Evolutionary conservation across 2,329 filamentous ascomycete genomes (phyloP).

Genomic region (Teratosphaeriaceae sp.): DNA sequence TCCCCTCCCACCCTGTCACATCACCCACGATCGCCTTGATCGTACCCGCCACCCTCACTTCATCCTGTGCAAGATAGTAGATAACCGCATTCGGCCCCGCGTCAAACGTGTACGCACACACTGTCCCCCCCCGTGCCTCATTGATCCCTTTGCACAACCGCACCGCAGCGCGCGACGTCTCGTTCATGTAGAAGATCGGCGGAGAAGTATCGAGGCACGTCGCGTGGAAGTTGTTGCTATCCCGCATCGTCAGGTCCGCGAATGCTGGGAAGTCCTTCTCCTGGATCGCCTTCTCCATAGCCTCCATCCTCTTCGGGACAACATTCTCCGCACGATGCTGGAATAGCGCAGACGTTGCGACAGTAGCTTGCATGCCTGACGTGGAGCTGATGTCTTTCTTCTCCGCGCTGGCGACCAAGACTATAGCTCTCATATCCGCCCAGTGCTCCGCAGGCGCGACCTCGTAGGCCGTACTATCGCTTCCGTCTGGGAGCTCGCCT

Average conservation of each 20-base stretch:
- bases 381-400: constrained; percentile 96
- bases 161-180: constrained; percentile 80
- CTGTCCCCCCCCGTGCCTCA: constrained; percentile 63
- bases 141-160: constrained; percentile 88
- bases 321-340: constrained; percentile 64
- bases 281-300: constrained; percentile 76
- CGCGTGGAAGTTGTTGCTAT: constrained; percentile 96
- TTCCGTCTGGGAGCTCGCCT: constrained; percentile 68
- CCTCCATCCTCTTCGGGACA: constrained; percentile 74
- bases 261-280: constrained; percentile 78
- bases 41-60: constrained; percentile 65
- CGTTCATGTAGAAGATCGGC: constrained; percentile 98
- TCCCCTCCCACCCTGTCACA: constrained; percentile 64
- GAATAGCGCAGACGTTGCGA: constrained; percentile 86
- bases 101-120: constrained; percentile 96
- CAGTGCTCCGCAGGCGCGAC: constrained; percentile 86
- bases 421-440: constrained; percentile 88
- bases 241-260: constrained; percentile 87
- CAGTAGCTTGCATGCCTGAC: constrained; percentile 94
- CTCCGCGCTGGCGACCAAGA: constrained; percentile 84
- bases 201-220: constrained; percentile 92
- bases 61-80: constrained; percentile 80
- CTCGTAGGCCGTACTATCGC: constrained; percentile 80
- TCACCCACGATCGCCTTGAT: constrained; percentile 62
- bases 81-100: constrained; percentile 95